Evolutionary conservation across 2,329 filamentous ascomycete species (phyloP).

Genomic region (Cladosporium sp.): DNA sequence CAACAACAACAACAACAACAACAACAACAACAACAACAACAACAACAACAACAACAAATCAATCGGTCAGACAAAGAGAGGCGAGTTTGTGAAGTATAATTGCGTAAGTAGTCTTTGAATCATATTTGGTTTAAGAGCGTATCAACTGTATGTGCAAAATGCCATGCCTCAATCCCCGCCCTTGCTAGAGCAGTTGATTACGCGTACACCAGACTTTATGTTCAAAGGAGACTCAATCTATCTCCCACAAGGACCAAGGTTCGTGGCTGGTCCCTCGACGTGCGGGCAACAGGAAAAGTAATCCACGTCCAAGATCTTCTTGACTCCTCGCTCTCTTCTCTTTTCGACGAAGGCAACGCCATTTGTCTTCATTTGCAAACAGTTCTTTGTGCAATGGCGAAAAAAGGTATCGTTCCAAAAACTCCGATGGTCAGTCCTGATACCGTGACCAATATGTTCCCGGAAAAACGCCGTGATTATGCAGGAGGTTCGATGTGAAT

Average conservation of each 20-base stretch:
- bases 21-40: too few relatives aligned
- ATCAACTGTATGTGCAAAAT: background rate
- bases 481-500: background rate
- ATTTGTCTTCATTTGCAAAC: background rate
- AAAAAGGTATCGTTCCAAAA: background rate
- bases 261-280: background rate
- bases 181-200: background rate
- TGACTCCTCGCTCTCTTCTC: background rate
- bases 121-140: background rate
- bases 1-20: too few relatives aligned
- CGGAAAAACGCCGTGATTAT: background rate
- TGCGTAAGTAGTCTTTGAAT: background rate
- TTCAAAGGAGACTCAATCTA: background rate
- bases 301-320: background rate
- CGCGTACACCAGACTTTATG: background rate
- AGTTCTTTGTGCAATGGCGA: background rate
- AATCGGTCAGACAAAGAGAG: background rate
- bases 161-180: background rate
- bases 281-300: background rate
- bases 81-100: background rate
- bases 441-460: slow-evolving; percentile 7
- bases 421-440: slow-evolving; percentile 7
- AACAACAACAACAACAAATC: too few relatives aligned
- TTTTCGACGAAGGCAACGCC: background rate
- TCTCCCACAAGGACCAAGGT: background rate